Evolutionary conservation across 495 filamentous ascomycete species (phyloP).

Genomic region (Pseudoneurospora amorphoporcata): DNA sequence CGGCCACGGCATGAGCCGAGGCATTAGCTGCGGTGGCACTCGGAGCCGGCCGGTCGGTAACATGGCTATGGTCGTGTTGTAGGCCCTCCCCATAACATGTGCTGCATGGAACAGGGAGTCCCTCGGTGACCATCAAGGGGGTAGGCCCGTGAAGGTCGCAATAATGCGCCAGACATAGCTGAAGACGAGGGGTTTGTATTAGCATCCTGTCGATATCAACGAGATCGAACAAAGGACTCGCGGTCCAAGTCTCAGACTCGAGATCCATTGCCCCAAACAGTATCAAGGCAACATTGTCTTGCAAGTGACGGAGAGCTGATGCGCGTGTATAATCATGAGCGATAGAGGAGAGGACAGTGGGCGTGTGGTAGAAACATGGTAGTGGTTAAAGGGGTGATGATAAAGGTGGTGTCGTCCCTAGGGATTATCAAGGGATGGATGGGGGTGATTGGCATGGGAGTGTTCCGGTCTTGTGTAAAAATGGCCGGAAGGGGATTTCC

Average conservation of each 20-base stretch:
- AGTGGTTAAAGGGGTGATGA: not conserved
- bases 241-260: not conserved
- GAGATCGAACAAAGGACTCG: not conserved
- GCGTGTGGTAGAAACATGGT: not conserved
- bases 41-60: constrained; percentile 23
- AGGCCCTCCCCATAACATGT: constrained; percentile 53
- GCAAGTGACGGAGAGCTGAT: not conserved
- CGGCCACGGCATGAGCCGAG: constrained; percentile 20
- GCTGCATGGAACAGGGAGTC: constrained; percentile 64
- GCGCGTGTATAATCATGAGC: not conserved
- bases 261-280: not conserved
- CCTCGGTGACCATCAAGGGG: constrained; percentile 90
- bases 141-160: constrained; percentile 94
- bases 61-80: not conserved
- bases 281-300: not conserved
- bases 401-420: not conserved
- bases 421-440: constrained; percentile 7
- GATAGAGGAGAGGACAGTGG: not conserved
- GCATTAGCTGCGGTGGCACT: constrained; percentile 18
- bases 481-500: not conserved
- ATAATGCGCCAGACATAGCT: constrained; percentile 94
- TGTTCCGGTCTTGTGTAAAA: not conserved
- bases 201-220: constrained; percentile 1
- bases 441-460: not conserved
- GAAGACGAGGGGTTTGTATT: constrained; percentile 32